phyloP scores from a whole-genome alignment of 1,284 basidiomycete genomes.

The Tetrapyrgos nigripes region DNA sequence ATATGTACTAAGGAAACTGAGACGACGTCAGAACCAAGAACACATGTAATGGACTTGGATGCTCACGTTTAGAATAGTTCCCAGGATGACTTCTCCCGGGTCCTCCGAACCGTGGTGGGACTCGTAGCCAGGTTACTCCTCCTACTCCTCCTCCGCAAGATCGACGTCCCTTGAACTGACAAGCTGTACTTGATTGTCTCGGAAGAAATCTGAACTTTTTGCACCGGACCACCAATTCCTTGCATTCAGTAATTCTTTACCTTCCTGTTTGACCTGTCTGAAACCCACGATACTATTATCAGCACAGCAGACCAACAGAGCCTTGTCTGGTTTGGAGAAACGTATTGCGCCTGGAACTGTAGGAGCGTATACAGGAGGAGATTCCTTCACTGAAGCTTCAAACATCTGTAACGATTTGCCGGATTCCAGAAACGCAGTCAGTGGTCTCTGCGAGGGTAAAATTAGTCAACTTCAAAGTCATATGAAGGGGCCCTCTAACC shows the following conservation, averaged over 20 bases:
- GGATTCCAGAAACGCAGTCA: constrained; percentile 50
- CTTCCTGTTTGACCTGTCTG: constrained; percentile 61
- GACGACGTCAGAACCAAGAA: neutral
- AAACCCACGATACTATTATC: constrained; percentile 56
- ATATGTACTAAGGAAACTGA: too few species aligned
- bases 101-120: too few species aligned
- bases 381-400: constrained; percentile 34
- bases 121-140: too few species aligned
- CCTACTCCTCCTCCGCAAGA: too few species aligned
- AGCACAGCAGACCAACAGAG: constrained; percentile 58
- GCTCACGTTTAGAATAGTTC: too few species aligned
- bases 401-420: constrained; percentile 57
- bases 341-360: constrained; percentile 45
- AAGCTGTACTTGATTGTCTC: constrained; percentile 5
- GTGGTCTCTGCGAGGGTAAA: constrained; percentile 44
- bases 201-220: constrained; percentile 34
- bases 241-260: constrained; percentile 55
- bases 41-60: too few species aligned
- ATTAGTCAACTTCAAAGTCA: neutral
- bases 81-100: too few species aligned
- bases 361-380: constrained; percentile 30
- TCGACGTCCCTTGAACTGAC: constrained; percentile 10
- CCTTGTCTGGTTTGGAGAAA: constrained; percentile 43
- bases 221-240: constrained; percentile 71
- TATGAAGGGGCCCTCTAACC: constrained; percentile 6